These are phyloP conservation scores for Amanita muscaria DNA, from an alignment of 768 basidiomycete genomes.

Conservation along the genomic window DNA sequence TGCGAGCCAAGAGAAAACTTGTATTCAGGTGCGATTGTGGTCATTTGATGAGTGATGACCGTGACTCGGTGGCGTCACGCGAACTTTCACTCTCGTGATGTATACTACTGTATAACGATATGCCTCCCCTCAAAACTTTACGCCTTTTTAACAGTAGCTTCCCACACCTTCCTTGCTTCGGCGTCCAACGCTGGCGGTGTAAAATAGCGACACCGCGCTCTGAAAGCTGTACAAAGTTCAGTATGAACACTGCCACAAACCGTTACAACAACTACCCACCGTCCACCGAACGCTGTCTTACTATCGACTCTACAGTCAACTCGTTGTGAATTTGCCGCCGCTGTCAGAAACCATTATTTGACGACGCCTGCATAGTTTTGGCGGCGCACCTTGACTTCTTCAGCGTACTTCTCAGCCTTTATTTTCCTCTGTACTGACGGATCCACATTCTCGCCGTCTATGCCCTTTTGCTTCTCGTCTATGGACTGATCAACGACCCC, in stretches of 20 bases:
- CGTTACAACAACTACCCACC: conserved; percentile 33
- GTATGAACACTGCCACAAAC: conserved; percentile 1
- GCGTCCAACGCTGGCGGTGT: conserved; percentile 51
- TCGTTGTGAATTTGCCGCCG: conserved; percentile 71
- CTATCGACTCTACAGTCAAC: conserved; percentile 60
- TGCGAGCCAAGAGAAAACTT: too few relatives aligned
- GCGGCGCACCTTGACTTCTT: conserved; percentile 59
- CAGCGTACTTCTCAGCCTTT: conserved; percentile 50
- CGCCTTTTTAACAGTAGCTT: conserved; percentile 20
- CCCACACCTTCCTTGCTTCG: conserved; percentile 52
- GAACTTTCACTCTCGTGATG: too few relatives aligned
- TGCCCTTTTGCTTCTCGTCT: conserved; percentile 40
- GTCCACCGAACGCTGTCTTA: conserved; percentile 60
- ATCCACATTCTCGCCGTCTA: conserved; percentile 36
- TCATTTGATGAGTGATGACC: too few relatives aligned
- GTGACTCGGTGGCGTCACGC: too few relatives aligned
- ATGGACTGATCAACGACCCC: conserved; percentile 57
- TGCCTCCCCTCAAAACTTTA: neutral
- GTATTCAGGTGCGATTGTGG: too few relatives aligned
- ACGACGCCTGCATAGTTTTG: neutral
- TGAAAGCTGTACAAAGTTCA: conserved; percentile 46
- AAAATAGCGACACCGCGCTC: conserved; percentile 73
- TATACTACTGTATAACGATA: too few relatives aligned
- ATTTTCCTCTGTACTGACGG: conserved; percentile 38
- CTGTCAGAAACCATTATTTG: conserved; percentile 25